Evolutionary conservation across 345 rosid species (phyloP).

Genomic region (Kandelia obovata): DNA sequence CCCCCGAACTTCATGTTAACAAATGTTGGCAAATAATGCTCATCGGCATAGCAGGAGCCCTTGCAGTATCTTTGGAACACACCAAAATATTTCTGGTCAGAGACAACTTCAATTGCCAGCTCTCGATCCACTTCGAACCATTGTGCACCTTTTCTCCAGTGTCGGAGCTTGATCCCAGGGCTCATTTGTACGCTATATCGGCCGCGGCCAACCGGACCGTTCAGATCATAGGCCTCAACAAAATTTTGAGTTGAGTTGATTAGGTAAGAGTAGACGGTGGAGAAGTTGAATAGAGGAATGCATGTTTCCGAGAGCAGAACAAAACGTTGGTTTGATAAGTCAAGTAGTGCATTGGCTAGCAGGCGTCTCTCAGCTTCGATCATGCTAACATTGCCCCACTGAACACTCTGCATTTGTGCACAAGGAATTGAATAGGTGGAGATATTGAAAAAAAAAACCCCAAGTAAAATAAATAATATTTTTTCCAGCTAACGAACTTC

Average conservation of each 20-base stretch:
- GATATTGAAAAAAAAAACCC: no score
- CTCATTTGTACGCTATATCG: constrained; percentile 54
- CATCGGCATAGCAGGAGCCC: constrained; percentile 60
- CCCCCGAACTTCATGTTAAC: constrained; percentile 31
- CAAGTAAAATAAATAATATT: no score
- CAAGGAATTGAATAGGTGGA: neutral
- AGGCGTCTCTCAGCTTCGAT: constrained; percentile 82
- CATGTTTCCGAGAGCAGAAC: constrained; percentile 78
- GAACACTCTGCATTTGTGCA: constrained; percentile 48
- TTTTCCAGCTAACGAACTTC: no score
- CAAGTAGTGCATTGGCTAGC: constrained; percentile 74
- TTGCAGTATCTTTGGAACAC: constrained; percentile 52
- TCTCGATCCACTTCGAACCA: constrained; percentile 74
- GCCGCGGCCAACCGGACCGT: constrained; percentile 57
- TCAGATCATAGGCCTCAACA: constrained; percentile 56
- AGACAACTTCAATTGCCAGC: constrained; percentile 55
- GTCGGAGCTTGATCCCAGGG: constrained; percentile 41
- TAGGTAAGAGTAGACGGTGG: constrained; percentile 59
- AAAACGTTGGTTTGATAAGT: constrained; percentile 63
- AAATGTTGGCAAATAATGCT: constrained; percentile 77
- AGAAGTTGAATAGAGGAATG: constrained; percentile 78
- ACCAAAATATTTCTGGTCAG: constrained; percentile 53
- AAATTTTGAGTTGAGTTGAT: constrained; percentile 43
- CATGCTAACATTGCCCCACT: constrained; percentile 78
- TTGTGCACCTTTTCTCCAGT: constrained; percentile 91